phyloP scores from a whole-genome alignment of 1,139 yeast genomes.

The Hemisphaericaspora xylanilytica region DNA sequence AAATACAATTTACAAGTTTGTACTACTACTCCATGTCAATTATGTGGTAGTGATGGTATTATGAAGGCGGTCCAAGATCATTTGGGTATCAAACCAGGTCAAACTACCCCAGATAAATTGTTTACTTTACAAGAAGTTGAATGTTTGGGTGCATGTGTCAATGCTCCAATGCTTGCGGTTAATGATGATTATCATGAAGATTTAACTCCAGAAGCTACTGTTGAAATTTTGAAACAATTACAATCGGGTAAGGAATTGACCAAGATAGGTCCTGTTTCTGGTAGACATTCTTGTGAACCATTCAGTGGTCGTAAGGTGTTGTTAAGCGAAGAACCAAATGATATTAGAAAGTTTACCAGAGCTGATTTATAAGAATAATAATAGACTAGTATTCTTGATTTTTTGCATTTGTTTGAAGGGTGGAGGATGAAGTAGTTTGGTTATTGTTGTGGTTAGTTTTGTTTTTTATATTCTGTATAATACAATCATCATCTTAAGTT shows the following conservation, averaged over 20 bases:
- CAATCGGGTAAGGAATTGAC: slow-evolving; percentile 60
- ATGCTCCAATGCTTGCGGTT: slow-evolving; percentile 85
- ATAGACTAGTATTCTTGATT: too few relatives aligned
- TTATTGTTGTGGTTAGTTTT: neutral
- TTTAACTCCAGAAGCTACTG: slow-evolving; percentile 66
- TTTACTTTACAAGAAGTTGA: slow-evolving; percentile 88
- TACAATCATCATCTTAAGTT: too few relatives aligned
- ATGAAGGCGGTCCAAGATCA: slow-evolving; percentile 67
- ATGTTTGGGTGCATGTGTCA: slow-evolving; percentile 90
- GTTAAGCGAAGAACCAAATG: slow-evolving; percentile 59
- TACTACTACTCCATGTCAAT: slow-evolving; percentile 88
- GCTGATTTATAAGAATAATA: slow-evolving; percentile 28
- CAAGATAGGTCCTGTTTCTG: slow-evolving; percentile 66
- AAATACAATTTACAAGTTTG: slow-evolving; percentile 82
- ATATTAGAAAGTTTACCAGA: slow-evolving; percentile 54
- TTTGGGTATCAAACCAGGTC: slow-evolving; percentile 70
- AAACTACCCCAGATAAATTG: slow-evolving; percentile 72
- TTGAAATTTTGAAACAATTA: slow-evolving; percentile 59
- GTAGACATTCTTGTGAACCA: slow-evolving; percentile 77
- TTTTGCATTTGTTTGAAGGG: neutral
- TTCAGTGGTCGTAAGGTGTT: slow-evolving; percentile 67
- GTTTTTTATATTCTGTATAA: slow-evolving; percentile 1
- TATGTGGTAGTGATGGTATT: slow-evolving; percentile 77
- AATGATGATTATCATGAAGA: slow-evolving; percentile 86
- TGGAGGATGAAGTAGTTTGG: too few relatives aligned